phyloP scores from a whole-genome alignment of 768 basidiomycete genomes.

The Lentinula sp. region DNA sequence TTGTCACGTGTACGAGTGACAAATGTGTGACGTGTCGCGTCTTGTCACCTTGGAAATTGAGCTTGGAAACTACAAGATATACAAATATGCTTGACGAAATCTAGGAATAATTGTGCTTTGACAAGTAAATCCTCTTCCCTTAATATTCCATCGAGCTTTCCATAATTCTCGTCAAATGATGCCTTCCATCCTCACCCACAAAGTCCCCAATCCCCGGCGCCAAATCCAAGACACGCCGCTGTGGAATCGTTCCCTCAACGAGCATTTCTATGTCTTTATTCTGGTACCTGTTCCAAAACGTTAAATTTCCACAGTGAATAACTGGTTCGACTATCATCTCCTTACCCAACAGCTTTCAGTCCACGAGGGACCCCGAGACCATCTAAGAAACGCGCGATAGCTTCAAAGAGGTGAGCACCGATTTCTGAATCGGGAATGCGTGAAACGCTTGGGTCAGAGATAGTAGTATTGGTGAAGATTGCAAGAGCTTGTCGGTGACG shows the following conservation, averaged over 20 bases:
- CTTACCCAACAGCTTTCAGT: constrained; percentile 68
- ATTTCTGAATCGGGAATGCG: constrained; percentile 76
- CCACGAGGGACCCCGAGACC: constrained; percentile 81
- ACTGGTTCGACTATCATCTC: not conserved
- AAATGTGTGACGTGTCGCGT: not conserved
- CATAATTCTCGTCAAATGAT: constrained; percentile 78
- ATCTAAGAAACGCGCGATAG: constrained; percentile 86
- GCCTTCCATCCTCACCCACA: constrained; percentile 74
- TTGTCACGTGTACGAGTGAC: not conserved
- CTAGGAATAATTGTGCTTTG: not conserved
- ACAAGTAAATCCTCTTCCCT: constrained; percentile 10
- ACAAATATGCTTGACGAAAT: not conserved
- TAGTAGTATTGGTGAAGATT: constrained; percentile 65
- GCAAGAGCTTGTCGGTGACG: constrained; percentile 87
- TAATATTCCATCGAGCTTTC: constrained; percentile 75
- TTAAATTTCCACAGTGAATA: not conserved
- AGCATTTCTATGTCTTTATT: constrained; percentile 61
- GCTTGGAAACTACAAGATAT: not conserved
- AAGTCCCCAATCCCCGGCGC: constrained; percentile 88
- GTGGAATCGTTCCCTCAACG: constrained; percentile 90
- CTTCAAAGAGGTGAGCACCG: constrained; percentile 74
- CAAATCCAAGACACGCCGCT: constrained; percentile 86
- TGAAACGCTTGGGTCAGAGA: constrained; percentile 63
- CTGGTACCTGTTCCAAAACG: constrained; percentile 41
- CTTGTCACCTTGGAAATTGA: too few species aligned